Conservation (phyloP, 176 grass and related monocot species). For the Phoenix dactylifera region DNA sequence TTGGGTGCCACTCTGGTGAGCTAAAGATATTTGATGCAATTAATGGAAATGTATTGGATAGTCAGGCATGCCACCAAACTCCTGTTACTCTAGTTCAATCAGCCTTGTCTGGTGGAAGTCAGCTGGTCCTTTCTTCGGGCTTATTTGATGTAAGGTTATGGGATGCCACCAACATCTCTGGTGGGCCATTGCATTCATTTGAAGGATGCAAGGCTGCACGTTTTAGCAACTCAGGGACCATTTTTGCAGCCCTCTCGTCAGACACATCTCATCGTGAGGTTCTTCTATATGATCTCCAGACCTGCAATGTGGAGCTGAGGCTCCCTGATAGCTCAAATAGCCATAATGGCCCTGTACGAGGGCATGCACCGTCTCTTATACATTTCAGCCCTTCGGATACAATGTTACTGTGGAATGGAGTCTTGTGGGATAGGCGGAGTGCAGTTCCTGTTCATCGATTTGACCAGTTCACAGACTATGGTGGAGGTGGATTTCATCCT, state of each 20-base stretch:
- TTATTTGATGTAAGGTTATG: conserved; percentile 71
- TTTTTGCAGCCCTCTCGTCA: conserved; percentile 67
- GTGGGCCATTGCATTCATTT: conserved; percentile 70
- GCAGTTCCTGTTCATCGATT: conserved; percentile 59
- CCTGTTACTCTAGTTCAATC: conserved; percentile 67
- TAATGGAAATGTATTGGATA: conserved; percentile 65
- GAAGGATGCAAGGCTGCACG: conserved; percentile 77
- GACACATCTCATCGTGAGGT: conserved; percentile 40
- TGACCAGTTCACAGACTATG: conserved; percentile 96
- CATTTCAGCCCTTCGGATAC: conserved; percentile 86
- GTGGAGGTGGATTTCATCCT: conserved; percentile 94
- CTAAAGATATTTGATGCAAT: conserved; percentile 90
- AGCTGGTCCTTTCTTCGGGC: conserved; percentile 72
- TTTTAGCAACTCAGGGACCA: conserved; percentile 66
- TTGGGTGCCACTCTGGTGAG: conserved; percentile 71
- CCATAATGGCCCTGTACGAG: conserved; percentile 37
- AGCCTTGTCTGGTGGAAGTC: conserved; percentile 35
- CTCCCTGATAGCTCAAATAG: conserved; percentile 54
- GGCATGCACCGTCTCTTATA: conserved; percentile 64
- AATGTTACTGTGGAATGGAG: conserved; percentile 87
- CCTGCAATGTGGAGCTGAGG: conserved; percentile 37
- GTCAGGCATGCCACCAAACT: conserved; percentile 53
- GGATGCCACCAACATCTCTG: conserved; percentile 54
- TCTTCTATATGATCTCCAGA: conserved; percentile 80
- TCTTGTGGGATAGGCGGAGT: conserved; percentile 74